phyloP scores from a whole-genome alignment of 148 eudicot species.

The Fagopyrum tataricum region DNA sequence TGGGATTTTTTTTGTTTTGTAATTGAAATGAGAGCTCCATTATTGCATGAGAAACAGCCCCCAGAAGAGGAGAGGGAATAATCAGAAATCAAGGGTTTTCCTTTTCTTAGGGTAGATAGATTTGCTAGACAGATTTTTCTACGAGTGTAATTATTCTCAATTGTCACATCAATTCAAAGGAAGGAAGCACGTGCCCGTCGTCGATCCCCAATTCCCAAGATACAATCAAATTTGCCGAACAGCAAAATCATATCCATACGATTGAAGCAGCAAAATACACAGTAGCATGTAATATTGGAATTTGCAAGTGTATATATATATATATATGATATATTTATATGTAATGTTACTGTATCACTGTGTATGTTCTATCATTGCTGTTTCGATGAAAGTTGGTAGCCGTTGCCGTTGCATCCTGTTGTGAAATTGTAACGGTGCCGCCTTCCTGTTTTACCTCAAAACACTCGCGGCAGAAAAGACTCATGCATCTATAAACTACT shows the following conservation, averaged over 20 bases:
- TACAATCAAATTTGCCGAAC: neutral
- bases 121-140: neutral
- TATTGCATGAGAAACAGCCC: neutral
- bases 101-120: neutral
- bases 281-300: neutral
- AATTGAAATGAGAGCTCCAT: neutral
- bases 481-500: neutral
- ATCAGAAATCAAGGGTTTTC: conserved; percentile 5
- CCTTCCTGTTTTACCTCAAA: conserved; percentile 3
- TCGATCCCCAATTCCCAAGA: conserved; percentile 2
- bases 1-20: neutral
- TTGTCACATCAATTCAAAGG: neutral
- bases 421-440: neutral
- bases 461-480: conserved; percentile 12
- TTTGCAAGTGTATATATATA: neutral
- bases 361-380: neutral
- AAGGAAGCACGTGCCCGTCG: conserved; percentile 2
- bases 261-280: neutral
- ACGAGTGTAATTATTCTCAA: conserved; percentile 10
- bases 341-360: too few relatives aligned
- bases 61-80: neutral
- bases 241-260: neutral
- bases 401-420: neutral
- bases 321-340: too few relatives aligned
- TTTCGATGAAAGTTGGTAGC: too few relatives aligned